These are phyloP conservation scores for Heliamphora pulchella DNA, from an alignment of 179 eudicot genomes.

Conservation along the genomic window DNA sequence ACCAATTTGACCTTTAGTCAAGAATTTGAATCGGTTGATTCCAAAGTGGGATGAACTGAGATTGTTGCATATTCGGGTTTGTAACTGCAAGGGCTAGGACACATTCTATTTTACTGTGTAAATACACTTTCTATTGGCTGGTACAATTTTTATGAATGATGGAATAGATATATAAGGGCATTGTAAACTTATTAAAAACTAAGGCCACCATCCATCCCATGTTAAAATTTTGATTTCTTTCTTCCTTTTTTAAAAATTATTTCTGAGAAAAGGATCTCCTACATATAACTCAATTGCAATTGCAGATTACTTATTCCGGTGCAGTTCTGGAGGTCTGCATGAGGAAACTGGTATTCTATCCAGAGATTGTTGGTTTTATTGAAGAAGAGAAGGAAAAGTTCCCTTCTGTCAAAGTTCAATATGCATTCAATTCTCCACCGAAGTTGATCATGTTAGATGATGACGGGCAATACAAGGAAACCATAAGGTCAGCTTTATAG, in stretches of 20 bases:
- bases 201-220: not conserved
- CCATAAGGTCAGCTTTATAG: constrained; percentile 52
- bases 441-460: constrained; percentile 88
- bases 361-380: constrained; percentile 78
- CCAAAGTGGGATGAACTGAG: not conserved
- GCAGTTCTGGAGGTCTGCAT: constrained; percentile 84
- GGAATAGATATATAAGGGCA: not conserved
- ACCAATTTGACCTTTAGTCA: not conserved
- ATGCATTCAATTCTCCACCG: constrained; percentile 79
- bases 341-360: constrained; percentile 92
- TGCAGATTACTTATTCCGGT: constrained; percentile 69
- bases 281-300: constrained; percentile 1
- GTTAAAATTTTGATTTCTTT: not conserved
- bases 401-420: constrained; percentile 71
- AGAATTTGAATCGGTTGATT: not conserved
- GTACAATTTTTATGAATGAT: not conserved
- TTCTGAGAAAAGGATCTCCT: not conserved
- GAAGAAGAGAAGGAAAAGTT: constrained; percentile 88
- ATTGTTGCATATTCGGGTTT: not conserved
- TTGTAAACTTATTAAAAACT: not conserved
- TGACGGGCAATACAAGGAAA: constrained; percentile 65
- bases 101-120: not conserved
- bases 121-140: not conserved
- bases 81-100: not conserved
- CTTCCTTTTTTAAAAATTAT: not conserved